phyloP scores from a whole-genome alignment of 768 basidiomycete genomes.

The Pleurotus salmoneostramineus region DNA sequence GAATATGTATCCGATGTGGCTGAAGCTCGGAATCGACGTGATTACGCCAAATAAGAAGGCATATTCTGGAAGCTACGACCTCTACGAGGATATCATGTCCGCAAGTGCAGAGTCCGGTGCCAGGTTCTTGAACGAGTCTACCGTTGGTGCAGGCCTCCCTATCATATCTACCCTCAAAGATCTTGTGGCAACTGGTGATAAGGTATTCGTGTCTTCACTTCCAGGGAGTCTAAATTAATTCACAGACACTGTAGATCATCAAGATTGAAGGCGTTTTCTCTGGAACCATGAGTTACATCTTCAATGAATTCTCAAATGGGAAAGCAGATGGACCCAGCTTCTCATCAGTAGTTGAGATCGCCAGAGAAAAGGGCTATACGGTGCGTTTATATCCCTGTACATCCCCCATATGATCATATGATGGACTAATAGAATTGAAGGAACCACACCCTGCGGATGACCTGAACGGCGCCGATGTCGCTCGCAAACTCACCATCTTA shows the following conservation, averaged over 20 bases:
- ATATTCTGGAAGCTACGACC: conserved; percentile 63
- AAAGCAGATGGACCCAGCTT: conserved; percentile 69
- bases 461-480: conserved; percentile 94
- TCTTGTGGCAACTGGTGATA: conserved; percentile 88
- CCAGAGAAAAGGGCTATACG: conserved; percentile 93
- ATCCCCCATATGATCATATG: not conserved
- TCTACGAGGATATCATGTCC: conserved; percentile 67
- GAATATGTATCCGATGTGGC: conserved; percentile 72
- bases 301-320: conserved; percentile 88
- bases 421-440: conserved; percentile 30
- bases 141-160: conserved; percentile 95
- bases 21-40: conserved; percentile 76
- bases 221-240: not conserved
- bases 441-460: conserved; percentile 98
- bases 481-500: conserved; percentile 94
- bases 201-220: conserved; percentile 37
- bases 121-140: conserved; percentile 81
- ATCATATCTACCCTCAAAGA: conserved; percentile 91
- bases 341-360: conserved; percentile 84
- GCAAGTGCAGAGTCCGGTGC: conserved; percentile 58
- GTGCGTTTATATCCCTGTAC: conserved; percentile 34
- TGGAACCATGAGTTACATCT: conserved; percentile 98
- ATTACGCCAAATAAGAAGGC: conserved; percentile 99
- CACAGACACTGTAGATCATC: conserved; percentile 44
- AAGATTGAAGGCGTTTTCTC: conserved; percentile 98